phyloP scores from a whole-genome alignment of 805 yeast genomes.

The Geotrichum ghanense region DNA sequence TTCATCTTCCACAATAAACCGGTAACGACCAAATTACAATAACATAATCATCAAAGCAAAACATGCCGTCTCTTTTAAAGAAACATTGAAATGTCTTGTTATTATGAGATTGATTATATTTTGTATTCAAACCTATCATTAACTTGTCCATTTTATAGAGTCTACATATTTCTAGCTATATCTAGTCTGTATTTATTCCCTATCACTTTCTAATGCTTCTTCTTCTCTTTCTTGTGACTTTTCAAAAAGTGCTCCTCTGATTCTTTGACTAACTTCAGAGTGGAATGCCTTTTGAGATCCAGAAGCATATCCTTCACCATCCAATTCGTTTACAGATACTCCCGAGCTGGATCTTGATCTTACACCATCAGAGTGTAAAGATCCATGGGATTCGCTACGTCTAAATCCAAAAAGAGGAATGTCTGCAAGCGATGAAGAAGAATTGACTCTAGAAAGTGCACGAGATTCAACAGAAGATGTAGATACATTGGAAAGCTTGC shows the following conservation, averaged over 20 bases:
- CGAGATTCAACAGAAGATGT: constrained; percentile 36
- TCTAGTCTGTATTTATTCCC: background rate
- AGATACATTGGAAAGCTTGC: constrained; percentile 8
- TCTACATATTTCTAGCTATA: background rate
- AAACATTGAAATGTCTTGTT: background rate
- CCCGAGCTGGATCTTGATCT: constrained; percentile 3
- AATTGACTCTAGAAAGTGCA: constrained; percentile 50
- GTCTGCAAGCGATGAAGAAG: constrained; percentile 50
- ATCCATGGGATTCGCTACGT: constrained; percentile 3
- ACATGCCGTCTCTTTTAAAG: too few species aligned
- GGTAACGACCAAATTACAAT: too few species aligned
- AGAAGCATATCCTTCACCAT: constrained; percentile 3
- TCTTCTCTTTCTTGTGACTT: constrained; percentile 9
- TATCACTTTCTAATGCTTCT: constrained; percentile 3
- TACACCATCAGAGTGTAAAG: constrained; percentile 2
- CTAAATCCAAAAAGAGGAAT: constrained; percentile 35
- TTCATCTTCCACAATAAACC: too few species aligned
- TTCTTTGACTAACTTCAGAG: constrained; percentile 15
- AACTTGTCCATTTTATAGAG: too few species aligned
- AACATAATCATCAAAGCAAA: too few species aligned
- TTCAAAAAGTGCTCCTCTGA: constrained; percentile 18
- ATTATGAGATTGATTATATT: background rate
- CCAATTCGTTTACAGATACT: constrained; percentile 2
- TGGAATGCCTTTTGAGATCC: constrained; percentile 11
- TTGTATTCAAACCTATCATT: too few species aligned